Percentiles rank a stretch among this genome's conserved stretches.
These are phyloP conservation scores for Curvularia lunata DNA, from an alignment of 2,329 filamentous ascomycete species.

Conservation along the genomic window DNA sequence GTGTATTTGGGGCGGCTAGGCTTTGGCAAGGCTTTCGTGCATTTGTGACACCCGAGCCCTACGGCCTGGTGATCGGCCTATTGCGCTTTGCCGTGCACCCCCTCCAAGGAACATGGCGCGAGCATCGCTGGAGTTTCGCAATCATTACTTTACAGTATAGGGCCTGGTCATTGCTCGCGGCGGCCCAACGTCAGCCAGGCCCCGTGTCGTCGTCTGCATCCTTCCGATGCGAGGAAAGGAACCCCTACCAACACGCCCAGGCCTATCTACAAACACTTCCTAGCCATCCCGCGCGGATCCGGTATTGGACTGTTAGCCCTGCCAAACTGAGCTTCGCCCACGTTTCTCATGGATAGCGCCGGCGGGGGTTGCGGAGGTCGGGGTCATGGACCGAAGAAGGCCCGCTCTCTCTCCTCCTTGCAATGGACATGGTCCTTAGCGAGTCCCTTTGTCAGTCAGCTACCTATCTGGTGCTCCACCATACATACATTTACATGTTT, in stretches of 20 bases:
- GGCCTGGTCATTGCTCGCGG: not conserved
- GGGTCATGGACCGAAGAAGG: slow-evolving; percentile 1
- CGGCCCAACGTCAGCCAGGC: slow-evolving; percentile 1
- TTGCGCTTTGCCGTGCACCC: not conserved
- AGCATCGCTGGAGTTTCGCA: slow-evolving; percentile 1
- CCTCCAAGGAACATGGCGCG: not conserved
- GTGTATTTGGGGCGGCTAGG: not conserved
- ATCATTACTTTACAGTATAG: not conserved
- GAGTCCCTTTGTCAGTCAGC: not conserved
- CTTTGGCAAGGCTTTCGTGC: slow-evolving; percentile 2
- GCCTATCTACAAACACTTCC: not conserved
- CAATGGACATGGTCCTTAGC: not conserved
- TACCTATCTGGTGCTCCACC: not conserved
- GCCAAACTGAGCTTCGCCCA: slow-evolving; percentile 1
- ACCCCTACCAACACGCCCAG: not conserved
- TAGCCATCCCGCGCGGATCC: slow-evolving; percentile 7
- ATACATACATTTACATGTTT: not conserved
- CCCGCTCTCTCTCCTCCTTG: slow-evolving; percentile 1
- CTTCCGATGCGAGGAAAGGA: not conserved
- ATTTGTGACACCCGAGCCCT: not conserved
- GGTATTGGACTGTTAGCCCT: not conserved
- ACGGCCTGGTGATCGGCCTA: not conserved
- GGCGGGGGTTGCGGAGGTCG: slow-evolving; percentile 9
- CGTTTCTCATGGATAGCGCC: slow-evolving; percentile 3
- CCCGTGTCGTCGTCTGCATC: slow-evolving; percentile 1